Evolutionary conservation across 495 filamentous ascomycete genomes (phyloP), one percentile per base, ranked within the genome.

Genomic region (Talaromyces stipitatus): DNA sequence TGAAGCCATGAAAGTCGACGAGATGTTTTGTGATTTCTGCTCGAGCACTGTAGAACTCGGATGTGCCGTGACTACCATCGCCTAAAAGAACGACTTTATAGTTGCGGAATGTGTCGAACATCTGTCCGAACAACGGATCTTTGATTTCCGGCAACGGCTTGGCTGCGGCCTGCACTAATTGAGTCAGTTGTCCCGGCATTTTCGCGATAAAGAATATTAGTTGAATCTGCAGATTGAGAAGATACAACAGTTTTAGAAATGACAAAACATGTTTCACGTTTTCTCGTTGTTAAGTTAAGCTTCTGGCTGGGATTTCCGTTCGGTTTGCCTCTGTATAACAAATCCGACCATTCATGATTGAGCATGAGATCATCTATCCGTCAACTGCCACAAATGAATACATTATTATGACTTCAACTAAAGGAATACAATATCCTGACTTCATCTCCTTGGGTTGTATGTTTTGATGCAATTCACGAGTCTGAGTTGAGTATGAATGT

Each of bases 31-130:
- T 83, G 56, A 84, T 78, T 36, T 76, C 74, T 18, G 79, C 79
- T 14, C 81, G 77, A 4, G 77, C 78, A 27, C 64, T 38, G 65
- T 83, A 84, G 68, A 82, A 84, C 59, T 84, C 81, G 1, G 79
- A 83, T 2, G 81, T 83, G 27, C 81, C 82, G 61, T 83, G 82
- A 28, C 75, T 80, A 29, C 70, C 78, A 58, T 83, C 81, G 22
- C 82, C 82, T 8, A 84, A 71, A 2, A 83, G 78, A 16, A 83
- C 67, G 23, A 83, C 63, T 32, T 72, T 69, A 58, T 64, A 69
- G n/a, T 65, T 61, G 7, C 64, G 66, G 60, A 73, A 81, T 18
- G 50, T 58, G 64, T 80, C 77, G 45, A 81, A 80, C 57, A 66
- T 58, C 6, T 68, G 59, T 5, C 64, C 72, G 54, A 79, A 79